Evolutionary conservation across 2,329 filamentous ascomycete species (phyloP).

Genomic region (Aspergillus ochraceus): DNA sequence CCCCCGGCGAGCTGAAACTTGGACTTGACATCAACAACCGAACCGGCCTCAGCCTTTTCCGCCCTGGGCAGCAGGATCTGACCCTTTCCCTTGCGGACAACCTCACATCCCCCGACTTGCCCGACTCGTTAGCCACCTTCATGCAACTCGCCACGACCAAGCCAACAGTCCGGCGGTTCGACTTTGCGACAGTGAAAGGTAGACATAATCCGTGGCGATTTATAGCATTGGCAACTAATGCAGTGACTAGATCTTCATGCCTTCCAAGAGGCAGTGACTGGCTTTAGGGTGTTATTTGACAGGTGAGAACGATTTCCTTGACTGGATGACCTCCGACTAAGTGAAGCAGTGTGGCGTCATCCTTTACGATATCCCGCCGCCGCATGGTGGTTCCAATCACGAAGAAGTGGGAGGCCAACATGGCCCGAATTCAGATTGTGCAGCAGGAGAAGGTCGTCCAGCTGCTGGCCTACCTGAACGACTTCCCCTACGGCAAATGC

Average conservation of each 20-base stretch:
- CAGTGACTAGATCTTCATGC: constrained; percentile 63
- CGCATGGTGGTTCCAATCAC: constrained; percentile 90
- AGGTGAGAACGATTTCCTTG: constrained; percentile 37
- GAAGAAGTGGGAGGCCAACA: constrained; percentile 89
- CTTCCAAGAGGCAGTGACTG: constrained; percentile 78
- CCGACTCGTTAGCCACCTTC: constrained; percentile 63
- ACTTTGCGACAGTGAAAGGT: constrained; percentile 60
- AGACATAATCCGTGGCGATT: constrained; percentile 4
- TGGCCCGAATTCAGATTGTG: constrained; percentile 77
- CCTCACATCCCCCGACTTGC: constrained; percentile 61
- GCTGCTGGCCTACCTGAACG: constrained; percentile 82
- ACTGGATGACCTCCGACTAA: constrained; percentile 2
- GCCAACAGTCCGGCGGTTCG: constrained; percentile 70
- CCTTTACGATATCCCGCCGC: constrained; percentile 78
- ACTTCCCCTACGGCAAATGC: constrained; percentile 81
- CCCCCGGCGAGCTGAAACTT: constrained; percentile 70
- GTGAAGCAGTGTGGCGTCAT: constrained; percentile 58
- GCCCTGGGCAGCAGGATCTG: constrained; percentile 74
- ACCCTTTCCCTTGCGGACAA: constrained; percentile 73
- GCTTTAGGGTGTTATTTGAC: constrained; percentile 74
- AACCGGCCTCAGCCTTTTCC: constrained; percentile 65
- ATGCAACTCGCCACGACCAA: constrained; percentile 58
- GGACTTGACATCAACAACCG: constrained; percentile 63
- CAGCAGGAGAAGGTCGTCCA: constrained; percentile 73
- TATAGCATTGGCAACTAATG: constrained; percentile 13